These are phyloP conservation scores for Carex littledalei DNA, from an alignment of 176 grass and related monocot species.

Conservation along the genomic window DNA sequence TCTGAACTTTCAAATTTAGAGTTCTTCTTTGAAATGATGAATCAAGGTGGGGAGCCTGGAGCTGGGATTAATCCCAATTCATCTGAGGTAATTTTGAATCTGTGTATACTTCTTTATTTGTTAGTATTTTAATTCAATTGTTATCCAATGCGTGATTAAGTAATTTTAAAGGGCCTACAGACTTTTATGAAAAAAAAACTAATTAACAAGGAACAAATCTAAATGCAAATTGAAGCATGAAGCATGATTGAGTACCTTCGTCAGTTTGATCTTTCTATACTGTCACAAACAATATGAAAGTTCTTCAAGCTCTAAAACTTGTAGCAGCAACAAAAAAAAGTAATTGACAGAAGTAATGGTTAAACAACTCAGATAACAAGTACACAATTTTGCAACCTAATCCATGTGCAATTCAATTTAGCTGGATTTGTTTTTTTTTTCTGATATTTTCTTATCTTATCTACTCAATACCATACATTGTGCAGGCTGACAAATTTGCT, in stretches of 20 bases:
- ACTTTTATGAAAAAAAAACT: background rate
- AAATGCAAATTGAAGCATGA: background rate
- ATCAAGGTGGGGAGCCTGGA: conserved; percentile 36
- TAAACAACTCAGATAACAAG: background rate
- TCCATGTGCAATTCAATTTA: background rate
- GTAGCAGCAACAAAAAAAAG: background rate
- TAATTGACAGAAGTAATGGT: background rate
- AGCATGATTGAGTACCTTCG: background rate
- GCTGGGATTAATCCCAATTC: conserved; percentile 31
- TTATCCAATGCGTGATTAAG: background rate
- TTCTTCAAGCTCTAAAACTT: background rate
- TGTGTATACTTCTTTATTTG: background rate
- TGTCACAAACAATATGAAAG: background rate
- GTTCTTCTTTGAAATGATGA: conserved; percentile 39
- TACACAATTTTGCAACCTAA: background rate
- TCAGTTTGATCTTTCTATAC: background rate
- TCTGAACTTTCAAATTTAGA: background rate
- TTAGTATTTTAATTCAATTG: background rate
- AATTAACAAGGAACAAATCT: background rate
- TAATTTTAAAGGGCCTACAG: background rate
- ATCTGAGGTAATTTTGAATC: conserved; percentile 46
- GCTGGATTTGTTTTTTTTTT: background rate
- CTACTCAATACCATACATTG: background rate
- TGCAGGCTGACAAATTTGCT: conserved; percentile 7
- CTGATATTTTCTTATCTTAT: background rate